These are phyloP conservation scores for Eucalyptus cloeziana DNA, from an alignment of 345 rosid species.

Conservation along the genomic window DNA sequence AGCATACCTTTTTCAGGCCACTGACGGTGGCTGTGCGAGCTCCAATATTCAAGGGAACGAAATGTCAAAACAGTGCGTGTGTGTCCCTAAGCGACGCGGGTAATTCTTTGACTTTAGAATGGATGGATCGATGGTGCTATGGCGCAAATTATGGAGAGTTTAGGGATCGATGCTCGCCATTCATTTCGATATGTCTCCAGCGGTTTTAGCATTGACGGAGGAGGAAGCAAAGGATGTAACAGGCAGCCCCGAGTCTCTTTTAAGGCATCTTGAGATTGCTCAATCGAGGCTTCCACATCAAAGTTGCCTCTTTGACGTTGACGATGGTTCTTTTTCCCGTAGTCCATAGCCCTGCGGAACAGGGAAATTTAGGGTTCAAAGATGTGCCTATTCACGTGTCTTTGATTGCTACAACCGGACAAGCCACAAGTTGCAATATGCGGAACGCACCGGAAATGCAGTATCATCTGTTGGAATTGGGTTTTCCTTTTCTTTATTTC, in stretches of 20 bases:
- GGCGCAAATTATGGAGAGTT: not conserved
- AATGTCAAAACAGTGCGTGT: not conserved
- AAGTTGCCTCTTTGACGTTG: not conserved
- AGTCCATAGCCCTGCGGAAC: not conserved
- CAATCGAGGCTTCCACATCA: not conserved
- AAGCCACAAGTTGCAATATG: not conserved
- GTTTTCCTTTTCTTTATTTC: not conserved
- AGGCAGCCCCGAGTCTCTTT: not conserved
- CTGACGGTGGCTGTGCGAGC: not conserved
- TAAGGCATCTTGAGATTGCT: not conserved
- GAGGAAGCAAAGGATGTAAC: not conserved
- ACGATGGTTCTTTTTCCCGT: not conserved
- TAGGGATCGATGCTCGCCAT: not conserved
- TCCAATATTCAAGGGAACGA: not conserved
- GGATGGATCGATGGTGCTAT: not conserved
- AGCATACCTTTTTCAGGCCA: not conserved
- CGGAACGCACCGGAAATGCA: not conserved
- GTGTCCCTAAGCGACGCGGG: not conserved
- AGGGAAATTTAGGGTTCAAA: not conserved
- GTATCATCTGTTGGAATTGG: not conserved
- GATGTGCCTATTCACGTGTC: not conserved
- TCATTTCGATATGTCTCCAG: not conserved
- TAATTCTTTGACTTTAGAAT: not conserved
- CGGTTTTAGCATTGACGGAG: not conserved
- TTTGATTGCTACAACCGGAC: not conserved